A percentile compares a stretch with the other conserved stretches of the same genome.
phyloP scores from a whole-genome alignment of 2,329 filamentous ascomycete genomes.

The Ceratocystis eucalypticola region DNA sequence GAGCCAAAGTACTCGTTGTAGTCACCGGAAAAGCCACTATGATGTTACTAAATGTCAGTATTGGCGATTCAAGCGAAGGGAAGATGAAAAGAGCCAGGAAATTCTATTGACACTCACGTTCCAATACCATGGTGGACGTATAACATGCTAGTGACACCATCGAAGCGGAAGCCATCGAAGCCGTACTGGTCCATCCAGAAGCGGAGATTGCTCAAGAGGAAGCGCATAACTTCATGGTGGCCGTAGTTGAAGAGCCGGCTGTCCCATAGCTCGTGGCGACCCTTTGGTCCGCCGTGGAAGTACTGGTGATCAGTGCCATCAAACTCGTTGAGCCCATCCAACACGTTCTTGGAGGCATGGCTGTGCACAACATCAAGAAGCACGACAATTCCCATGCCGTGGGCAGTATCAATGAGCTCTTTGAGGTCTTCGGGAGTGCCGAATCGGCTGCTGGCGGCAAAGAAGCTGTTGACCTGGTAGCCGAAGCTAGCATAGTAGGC shows the following conservation, averaged over 20 bases:
- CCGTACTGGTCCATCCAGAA: conserved; percentile 99
- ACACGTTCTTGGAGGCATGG: conserved; percentile 92
- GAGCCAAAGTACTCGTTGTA: conserved; percentile 97
- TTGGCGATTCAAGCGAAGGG: background rate
- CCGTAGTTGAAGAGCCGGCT: conserved; percentile 96
- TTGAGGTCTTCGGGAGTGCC: conserved; percentile 89
- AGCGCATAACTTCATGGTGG: conserved; percentile 85
- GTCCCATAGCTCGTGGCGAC: conserved; percentile 87
- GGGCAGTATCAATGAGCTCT: conserved; percentile 89
- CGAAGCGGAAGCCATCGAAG: conserved; percentile 95
- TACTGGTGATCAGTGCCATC: conserved; percentile 92
- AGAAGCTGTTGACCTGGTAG: conserved; percentile 98
- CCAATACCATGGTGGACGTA: conserved; percentile 94
- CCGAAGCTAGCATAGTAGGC: conserved; percentile 99
- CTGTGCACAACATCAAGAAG: conserved; percentile 94
- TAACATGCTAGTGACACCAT: conserved; percentile 97
- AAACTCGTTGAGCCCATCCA: conserved; percentile 91
- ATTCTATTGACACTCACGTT: conserved; percentile 48
- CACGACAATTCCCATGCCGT: conserved; percentile 78
- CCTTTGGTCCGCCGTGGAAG: conserved; percentile 78
- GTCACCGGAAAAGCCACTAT: conserved; percentile 83
- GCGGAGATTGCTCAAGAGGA: conserved; percentile 83
- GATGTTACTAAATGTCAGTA: conserved; percentile 22
- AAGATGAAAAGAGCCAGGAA: background rate
- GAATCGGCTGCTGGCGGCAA: conserved; percentile 90